Percentiles rank a stretch among this genome's conserved stretches.
Conservation (phyloP, 352 stramenopile genomes). For the Phytophthora pisi region DNA sequence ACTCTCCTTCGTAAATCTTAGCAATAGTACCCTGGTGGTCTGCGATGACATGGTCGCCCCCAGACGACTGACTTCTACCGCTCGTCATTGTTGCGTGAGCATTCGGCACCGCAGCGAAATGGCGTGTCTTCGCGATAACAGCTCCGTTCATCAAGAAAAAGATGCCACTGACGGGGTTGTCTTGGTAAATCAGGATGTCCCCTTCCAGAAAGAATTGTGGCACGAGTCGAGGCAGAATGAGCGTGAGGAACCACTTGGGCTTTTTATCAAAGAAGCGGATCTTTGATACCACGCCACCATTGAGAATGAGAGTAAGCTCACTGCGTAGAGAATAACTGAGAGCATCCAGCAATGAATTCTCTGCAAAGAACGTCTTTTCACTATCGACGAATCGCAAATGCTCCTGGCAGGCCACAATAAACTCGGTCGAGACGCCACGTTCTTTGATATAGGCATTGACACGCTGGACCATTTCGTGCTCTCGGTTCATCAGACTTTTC, state of each 20-base stretch:
- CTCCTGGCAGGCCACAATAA: conserved; percentile 71
- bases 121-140: conserved; percentile 55
- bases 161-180: conserved; percentile 72
- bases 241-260: conserved; percentile 81
- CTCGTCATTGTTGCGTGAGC: conserved; percentile 15
- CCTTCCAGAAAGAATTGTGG: conserved; percentile 74
- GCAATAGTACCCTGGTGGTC: conserved; percentile 51
- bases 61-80: conserved; percentile 17
- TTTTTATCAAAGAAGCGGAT: conserved; percentile 87
- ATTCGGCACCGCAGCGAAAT: conserved; percentile 10
- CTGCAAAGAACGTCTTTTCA: conserved; percentile 75
- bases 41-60: conserved; percentile 28
- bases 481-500: conserved; percentile 75
- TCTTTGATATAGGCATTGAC: conserved; percentile 86
- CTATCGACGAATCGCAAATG: conserved; percentile 73
- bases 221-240: conserved; percentile 66
- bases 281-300: conserved; percentile 59
- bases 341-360: conserved; percentile 64
- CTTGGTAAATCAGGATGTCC: conserved; percentile 75
- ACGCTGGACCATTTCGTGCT: conserved; percentile 72
- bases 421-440: conserved; percentile 71
- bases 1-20: conserved; percentile 75
- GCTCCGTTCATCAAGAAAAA: conserved; percentile 76
- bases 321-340: conserved; percentile 69
- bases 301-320: conserved; percentile 73